Base-by-base conservation (phyloP, 1,284 basidiomycete species). In the Hemileia vastatrix region DNA sequence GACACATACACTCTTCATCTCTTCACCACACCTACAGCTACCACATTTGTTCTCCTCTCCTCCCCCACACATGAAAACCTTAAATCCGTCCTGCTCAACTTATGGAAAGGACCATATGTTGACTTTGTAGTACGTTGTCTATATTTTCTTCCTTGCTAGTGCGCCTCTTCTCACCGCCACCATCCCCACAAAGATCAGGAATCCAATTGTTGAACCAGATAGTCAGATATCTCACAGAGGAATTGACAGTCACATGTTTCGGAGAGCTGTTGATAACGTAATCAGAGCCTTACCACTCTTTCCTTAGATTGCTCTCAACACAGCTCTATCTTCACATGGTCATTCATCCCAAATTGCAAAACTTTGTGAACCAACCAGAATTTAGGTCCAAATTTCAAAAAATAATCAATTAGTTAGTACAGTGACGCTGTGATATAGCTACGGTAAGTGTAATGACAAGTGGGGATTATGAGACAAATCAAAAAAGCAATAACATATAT, bases 91-190 rank as follows among this genome's bases (percentile, higher is more conserved):
- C 79, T 97, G 51, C 83, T 86, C 44, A 88, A 93, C 76, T 84
- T 98, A 67, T 93, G 95, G 77, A 82, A 83, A 6, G 91, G 92
- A 1, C 90, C 92, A 0, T 97, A 96, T 79, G 77, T 95, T 44
- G 91, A 96, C 74, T 89, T 85, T 73, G 91, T 96, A 49, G 90
- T 93, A 49, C 83, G 89, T 48, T 96, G 97, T 75, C 92, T 93
- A 2, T 80, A 96, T 52, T 81, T 88, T 2, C 80, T 80, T 50
- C 64, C 69, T 19, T 68, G 71, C 6, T 67, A 72, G 65, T 69
- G 65, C 57, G 59, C 67, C n/a, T 57, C 61, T 27, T 33, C 9
- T 27, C 3, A 19, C 15, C 27, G 18, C 48, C 24, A n/a, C 44
- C 8, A 31, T 50, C 23, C 18, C 13, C 27, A 36, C 4, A 9